Percentiles rank a stretch among this genome's conserved stretches.
Evolutionary conservation across 306 rosid genomes (phyloP).

Genomic region (Vigna unguiculata): DNA sequence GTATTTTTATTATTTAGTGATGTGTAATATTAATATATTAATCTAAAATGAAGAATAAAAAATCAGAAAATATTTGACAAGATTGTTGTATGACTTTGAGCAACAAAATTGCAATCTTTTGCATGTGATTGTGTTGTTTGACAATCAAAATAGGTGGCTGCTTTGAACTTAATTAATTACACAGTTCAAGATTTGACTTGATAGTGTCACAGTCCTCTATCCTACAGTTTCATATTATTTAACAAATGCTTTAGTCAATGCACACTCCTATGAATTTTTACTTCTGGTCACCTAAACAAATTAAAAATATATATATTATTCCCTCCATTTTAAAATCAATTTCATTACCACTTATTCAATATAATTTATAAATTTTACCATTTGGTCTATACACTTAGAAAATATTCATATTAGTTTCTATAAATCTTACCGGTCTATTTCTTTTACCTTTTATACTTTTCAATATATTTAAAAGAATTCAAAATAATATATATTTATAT

Average conservation of each 20-base stretch:
- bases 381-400: no score
- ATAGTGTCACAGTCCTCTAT: background rate
- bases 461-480: no score
- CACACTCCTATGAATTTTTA: background rate
- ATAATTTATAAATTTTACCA: no score
- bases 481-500: no score
- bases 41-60: background rate
- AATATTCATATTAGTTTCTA: no score
- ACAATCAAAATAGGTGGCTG: constrained; percentile 54
- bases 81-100: constrained; percentile 14
- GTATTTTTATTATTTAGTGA: no score
- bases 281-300: background rate
- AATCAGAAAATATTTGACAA: background rate
- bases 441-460: no score
- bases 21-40: background rate
- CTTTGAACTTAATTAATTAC: constrained; percentile 25
- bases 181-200: constrained; percentile 24
- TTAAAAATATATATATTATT: background rate
- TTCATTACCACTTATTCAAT: no score
- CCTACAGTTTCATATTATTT: background rate
- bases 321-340: no score
- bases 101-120: background rate
- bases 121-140: constrained; percentile 5
- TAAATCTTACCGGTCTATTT: no score
- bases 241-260: background rate